Base-by-base conservation (phyloP, 768 basidiomycete genomes). In the Calocybe gangraenosa region DNA sequence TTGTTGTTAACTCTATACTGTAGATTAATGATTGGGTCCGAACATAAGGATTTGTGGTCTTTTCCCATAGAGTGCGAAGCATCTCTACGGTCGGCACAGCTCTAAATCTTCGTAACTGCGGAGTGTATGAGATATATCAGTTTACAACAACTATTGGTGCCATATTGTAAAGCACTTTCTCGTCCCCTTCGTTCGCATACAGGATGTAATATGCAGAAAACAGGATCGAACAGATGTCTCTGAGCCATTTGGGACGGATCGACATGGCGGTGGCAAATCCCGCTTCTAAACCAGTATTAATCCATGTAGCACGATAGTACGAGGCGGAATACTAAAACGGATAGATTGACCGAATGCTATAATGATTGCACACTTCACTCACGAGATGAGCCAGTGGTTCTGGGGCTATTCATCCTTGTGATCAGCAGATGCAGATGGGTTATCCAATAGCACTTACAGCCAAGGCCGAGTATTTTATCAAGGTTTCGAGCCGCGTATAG, bases 201-300 rank as follows among this genome's bases (percentile, higher is more conserved):
- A 76, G 47, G 18, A 97, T 85, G 63, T 98, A 99, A 69, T 97
- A 99, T 2, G 75, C 68, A 0, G 91, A 84, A 62, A 96, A 95
- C 18, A 92, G 54, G 35, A 96, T 68, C 33, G 91, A 92, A 41
- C 83, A 85, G 4, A 96, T 65, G 61, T 99, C 92, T 53, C 85
- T 78, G 8, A 97, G 64, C 92, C 92, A 96, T 59, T 87, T 91
- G 2, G 91, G 89, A 11, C 86, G 81, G 45, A 99, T 90, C 2
- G 81, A 71, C 88, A 95, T 92, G 10, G 95, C 94, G 0, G 93
- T 93, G 0, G 93, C 93, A 59, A 98, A 97, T 1, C 94, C 96
- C 2, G 94, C 92, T 60, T 99, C 96, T n/a, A 97, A 71, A 1
- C 93, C 94, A 0, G 90, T 95, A 39, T 67, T 80, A 46, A 99